Conservation (phyloP, 2,329 filamentous ascomycete species). For the Fusarium zealandicum region DNA sequence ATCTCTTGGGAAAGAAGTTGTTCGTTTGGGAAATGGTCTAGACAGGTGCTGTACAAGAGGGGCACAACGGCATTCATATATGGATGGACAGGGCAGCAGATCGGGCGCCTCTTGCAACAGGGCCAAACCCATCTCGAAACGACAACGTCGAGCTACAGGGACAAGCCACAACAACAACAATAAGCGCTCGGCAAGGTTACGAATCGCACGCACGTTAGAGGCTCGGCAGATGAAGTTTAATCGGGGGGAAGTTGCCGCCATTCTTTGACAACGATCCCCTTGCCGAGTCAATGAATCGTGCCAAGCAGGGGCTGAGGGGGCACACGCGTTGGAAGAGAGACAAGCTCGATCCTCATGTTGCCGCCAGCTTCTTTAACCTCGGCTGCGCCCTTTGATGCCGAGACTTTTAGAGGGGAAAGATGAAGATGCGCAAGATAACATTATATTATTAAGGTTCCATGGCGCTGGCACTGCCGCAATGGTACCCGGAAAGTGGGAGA, state of each 20-base stretch:
- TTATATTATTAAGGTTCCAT: slow-evolving; percentile 36
- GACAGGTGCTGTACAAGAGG: slow-evolving; percentile 7
- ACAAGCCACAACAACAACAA: slow-evolving; percentile 13
- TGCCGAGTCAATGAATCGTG: neutral
- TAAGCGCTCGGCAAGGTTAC: slow-evolving; percentile 4
- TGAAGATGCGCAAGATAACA: too few relatives aligned
- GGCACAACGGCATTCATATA: slow-evolving; percentile 24
- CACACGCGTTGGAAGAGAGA: neutral
- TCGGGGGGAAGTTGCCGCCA: slow-evolving; percentile 13
- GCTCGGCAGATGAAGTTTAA: slow-evolving; percentile 23
- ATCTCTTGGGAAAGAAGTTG: neutral
- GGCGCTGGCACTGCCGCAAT: slow-evolving; percentile 22
- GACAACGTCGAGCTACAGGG: slow-evolving; percentile 13
- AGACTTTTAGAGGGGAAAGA: neutral
- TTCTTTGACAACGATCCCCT: slow-evolving; percentile 7
- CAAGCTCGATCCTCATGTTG: neutral
- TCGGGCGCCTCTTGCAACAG: slow-evolving; percentile 13
- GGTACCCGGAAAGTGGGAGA: slow-evolving; percentile 3
- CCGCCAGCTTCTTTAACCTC: slow-evolving; percentile 9
- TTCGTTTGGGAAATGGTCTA: slow-evolving; percentile 3
- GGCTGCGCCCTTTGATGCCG: slow-evolving; percentile 20
- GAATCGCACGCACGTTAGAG: slow-evolving; percentile 13
- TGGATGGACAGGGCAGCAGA: too few relatives aligned
- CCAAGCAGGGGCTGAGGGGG: slow-evolving; percentile 2
- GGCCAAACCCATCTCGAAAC: slow-evolving; percentile 18